These are phyloP conservation scores for Ophiostoma ips DNA, from an alignment of 2,329 filamentous ascomycete genomes.

Conservation along the genomic window DNA sequence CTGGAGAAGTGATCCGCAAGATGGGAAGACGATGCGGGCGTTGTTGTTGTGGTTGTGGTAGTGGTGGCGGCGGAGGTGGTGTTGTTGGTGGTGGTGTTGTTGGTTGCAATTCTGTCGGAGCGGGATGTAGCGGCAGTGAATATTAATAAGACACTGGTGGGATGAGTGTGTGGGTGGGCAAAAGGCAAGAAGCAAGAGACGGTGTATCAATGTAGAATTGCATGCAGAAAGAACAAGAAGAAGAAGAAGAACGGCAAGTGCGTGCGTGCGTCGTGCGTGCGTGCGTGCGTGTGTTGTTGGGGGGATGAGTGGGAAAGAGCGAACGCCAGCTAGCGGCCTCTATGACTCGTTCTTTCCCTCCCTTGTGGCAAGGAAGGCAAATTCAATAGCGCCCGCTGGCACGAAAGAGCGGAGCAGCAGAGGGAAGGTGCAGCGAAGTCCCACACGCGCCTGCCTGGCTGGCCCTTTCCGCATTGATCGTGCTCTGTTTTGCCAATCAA, in stretches of 20 bases:
- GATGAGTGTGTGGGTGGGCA: background rate
- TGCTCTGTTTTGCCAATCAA: constrained; percentile 9
- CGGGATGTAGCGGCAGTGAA: too few species aligned
- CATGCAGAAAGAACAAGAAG: background rate
- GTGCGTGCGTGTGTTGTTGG: background rate
- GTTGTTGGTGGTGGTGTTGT: too few species aligned
- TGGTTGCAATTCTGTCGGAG: too few species aligned
- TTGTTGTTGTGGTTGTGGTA: background rate
- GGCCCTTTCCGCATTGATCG: constrained; percentile 1
- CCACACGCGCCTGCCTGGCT: constrained; percentile 5
- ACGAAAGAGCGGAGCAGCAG: background rate
- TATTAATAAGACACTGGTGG: too few species aligned
- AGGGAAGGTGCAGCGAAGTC: background rate
- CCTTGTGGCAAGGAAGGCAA: constrained; percentile 4
- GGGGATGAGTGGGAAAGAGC: constrained; percentile 1
- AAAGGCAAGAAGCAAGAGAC: background rate
- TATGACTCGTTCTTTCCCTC: constrained; percentile 3
- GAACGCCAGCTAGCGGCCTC: background rate
- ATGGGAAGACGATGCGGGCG: too few species aligned
- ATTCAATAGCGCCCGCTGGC: background rate
- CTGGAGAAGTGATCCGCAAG: background rate
- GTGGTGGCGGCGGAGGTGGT: background rate
- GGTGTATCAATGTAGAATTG: background rate
- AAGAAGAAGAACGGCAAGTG: background rate
- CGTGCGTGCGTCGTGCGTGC: too few species aligned